These are phyloP conservation scores for Neolentinus lepideus DNA, from an alignment of 1,284 basidiomycete species.

Conservation along the genomic window DNA sequence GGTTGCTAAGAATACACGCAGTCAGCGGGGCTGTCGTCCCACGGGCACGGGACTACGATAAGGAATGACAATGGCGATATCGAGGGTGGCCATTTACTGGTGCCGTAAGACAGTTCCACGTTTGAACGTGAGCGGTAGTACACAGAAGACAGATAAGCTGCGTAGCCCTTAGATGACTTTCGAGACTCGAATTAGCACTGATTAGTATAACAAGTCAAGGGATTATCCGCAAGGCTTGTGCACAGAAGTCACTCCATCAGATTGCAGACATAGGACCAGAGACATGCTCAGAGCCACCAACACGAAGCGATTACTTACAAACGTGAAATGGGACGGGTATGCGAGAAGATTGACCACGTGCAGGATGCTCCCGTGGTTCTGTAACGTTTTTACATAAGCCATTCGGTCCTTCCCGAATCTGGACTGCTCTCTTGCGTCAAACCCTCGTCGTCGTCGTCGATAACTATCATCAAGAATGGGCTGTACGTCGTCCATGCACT, in stretches of 20 bases:
- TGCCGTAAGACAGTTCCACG: too few relatives aligned
- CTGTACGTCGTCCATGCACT: conserved; percentile 48
- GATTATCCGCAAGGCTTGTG: not conserved
- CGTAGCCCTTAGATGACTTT: too few relatives aligned
- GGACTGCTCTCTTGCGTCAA: conserved; percentile 12
- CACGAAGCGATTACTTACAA: not conserved
- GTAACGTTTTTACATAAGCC: conserved; percentile 22
- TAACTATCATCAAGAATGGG: conserved; percentile 66
- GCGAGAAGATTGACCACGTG: too few relatives aligned
- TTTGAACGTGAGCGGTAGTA: too few relatives aligned
- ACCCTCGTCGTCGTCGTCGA: conserved; percentile 20
- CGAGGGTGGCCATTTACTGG: too few relatives aligned
- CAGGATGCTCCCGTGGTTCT: conserved; percentile 12
- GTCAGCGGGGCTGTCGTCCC: not conserved
- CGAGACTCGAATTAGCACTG: too few relatives aligned
- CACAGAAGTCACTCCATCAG: not conserved
- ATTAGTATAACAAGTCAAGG: too few relatives aligned
- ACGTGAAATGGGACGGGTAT: too few relatives aligned
- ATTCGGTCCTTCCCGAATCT: conserved; percentile 21
- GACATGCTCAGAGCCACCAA: not conserved
- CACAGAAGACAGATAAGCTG: too few relatives aligned
- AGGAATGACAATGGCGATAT: not conserved
- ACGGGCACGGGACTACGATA: not conserved
- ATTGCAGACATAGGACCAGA: not conserved
- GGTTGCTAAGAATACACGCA: not conserved